Base-by-base conservation (phyloP, 2,329 filamentous ascomycete genomes). In the Teratosphaeria viscida region DNA sequence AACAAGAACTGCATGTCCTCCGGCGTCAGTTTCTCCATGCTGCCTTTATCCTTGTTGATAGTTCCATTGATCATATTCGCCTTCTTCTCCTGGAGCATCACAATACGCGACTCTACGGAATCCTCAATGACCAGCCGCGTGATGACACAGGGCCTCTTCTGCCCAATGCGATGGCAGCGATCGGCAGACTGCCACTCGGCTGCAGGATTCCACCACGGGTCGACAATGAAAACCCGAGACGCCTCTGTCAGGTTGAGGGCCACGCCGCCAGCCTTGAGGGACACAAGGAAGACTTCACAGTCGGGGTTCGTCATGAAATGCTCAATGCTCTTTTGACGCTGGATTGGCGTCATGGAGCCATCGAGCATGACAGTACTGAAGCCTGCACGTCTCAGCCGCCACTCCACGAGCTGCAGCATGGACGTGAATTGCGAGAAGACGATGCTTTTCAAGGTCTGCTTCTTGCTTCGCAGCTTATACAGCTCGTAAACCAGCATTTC, bases 321-420 rank as follows among this genome's bases (percentile, higher is more conserved):
- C 61, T 96, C 88, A 70, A 97, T 97, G 2, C 90, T 94, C 37
- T 88, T 91, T 73, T 96, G 91, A 19, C 94, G 87, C 76, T 96
- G 91, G 1, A 89, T 86, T 8, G 92, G 94, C 32, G 89, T 95
- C 94, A 99, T 99, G 74, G 87, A 95, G 27, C 94, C 94, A 71
- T 99, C 94, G 5, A 99, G 83, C 90, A 99, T 96, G 60, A 97
- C 94, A 0, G 94, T 99, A 49, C 90, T 95, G 76, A 99, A 96
- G 5, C 94, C 94, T n/a, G 92, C 94, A 61, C 92, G 88, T 60
- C 92, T 90, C 57, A 99, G 83, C 58, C 92, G 89, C 92, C 92
- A 97, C 76, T 97, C 92, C 54, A 96, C 92, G 29, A 97, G 83
- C 77, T 96, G 92, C 61, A 97, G 79, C 92, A 97, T 97, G 1